Conservation (phyloP, 2,329 filamentous ascomycete genomes). For the Ophiostoma sp. region DNA sequence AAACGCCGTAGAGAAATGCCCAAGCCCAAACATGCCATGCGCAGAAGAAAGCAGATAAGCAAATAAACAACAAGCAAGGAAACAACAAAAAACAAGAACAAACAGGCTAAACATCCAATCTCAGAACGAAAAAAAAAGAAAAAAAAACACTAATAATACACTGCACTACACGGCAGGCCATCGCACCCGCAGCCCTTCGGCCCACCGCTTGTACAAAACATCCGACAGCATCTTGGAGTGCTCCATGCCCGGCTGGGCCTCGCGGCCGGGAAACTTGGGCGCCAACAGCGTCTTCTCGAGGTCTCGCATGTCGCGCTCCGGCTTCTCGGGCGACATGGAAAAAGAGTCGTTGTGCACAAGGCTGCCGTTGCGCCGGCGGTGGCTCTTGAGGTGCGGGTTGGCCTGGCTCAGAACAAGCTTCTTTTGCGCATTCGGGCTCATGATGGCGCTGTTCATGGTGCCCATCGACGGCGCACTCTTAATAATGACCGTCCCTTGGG, state of each 20-base stretch:
- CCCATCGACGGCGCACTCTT: slow-evolving; percentile 42
- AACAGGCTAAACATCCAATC: slow-evolving; percentile 14
- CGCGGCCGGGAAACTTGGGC: slow-evolving; percentile 51
- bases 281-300: slow-evolving; percentile 46
- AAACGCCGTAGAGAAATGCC: slow-evolving; percentile 14
- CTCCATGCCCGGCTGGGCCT: slow-evolving; percentile 70
- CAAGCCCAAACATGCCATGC: slow-evolving; percentile 12
- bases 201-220: slow-evolving; percentile 86
- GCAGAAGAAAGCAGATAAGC: neutral
- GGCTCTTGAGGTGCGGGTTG: slow-evolving; percentile 79
- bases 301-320: slow-evolving; percentile 43
- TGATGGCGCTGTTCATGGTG: slow-evolving; percentile 31
- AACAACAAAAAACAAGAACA: neutral
- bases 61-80: neutral
- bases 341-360: slow-evolving; percentile 31
- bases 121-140: slow-evolving; percentile 17
- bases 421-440: slow-evolving; percentile 38
- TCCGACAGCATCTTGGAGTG: slow-evolving; percentile 85
- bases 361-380: slow-evolving; percentile 59
- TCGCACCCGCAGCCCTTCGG: slow-evolving; percentile 65
- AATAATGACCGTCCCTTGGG: slow-evolving; percentile 53
- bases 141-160: neutral
- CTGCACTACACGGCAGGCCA: slow-evolving; percentile 26
- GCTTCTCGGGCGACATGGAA: slow-evolving; percentile 33
- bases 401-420: slow-evolving; percentile 74